Evolutionary conservation across 1,139 yeast species (phyloP).

Genomic region (Taphrina communis): DNA sequence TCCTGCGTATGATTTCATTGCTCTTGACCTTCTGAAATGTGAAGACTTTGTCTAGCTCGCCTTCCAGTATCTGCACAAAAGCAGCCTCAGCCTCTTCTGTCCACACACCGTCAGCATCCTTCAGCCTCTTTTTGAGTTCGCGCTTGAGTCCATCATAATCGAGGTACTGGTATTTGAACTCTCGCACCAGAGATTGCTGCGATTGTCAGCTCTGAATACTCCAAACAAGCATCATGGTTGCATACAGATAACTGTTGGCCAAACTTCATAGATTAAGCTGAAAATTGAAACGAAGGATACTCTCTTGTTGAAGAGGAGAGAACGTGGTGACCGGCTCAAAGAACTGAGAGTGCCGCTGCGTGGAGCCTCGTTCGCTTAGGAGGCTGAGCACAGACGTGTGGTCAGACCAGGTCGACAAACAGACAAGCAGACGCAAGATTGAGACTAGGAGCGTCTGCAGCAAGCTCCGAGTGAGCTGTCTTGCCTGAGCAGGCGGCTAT

Average conservation of each 20-base stretch:
- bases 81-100: constrained; percentile 71
- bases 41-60: constrained; percentile 81
- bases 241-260: constrained; percentile 42
- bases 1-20: constrained; percentile 73
- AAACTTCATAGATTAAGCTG: constrained; percentile 35
- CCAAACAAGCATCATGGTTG: background rate
- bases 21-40: constrained; percentile 78
- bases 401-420: no score
- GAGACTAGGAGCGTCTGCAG: no score
- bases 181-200: constrained; percentile 43
- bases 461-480: no score
- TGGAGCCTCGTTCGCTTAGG: no score
- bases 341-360: no score
- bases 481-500: no score
- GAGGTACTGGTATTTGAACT: constrained; percentile 47
- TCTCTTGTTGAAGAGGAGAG: background rate
- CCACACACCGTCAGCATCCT: constrained; percentile 58
- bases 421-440: no score
- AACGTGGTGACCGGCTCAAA: background rate
- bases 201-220: no score
- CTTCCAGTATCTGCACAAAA: constrained; percentile 69
- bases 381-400: no score
- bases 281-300: no score
- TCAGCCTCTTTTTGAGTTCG: constrained; percentile 47
- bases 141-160: constrained; percentile 47